These are phyloP conservation scores for Verticillium longisporum DNA, from an alignment of 2,329 filamentous ascomycete genomes.

Conservation along the genomic window DNA sequence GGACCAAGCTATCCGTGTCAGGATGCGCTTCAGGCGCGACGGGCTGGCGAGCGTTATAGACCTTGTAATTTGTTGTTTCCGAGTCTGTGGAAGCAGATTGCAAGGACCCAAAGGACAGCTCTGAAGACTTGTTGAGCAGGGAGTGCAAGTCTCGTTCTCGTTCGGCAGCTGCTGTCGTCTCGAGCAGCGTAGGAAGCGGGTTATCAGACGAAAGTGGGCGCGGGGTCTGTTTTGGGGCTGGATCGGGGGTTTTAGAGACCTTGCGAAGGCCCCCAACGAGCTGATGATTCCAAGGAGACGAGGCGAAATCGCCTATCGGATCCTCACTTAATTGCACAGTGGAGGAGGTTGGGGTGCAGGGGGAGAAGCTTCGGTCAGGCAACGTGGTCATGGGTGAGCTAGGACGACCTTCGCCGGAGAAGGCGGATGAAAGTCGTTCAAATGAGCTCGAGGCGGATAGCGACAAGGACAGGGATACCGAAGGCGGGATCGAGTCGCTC, in stretches of 20 bases:
- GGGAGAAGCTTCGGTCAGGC: constrained; percentile 34
- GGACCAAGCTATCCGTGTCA: constrained; percentile 31
- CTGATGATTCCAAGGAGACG: constrained; percentile 45
- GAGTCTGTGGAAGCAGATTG: constrained; percentile 30
- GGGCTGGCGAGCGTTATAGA: constrained; percentile 41
- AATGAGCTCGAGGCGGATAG: constrained; percentile 42
- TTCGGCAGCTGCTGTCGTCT: constrained; percentile 8
- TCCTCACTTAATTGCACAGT: constrained; percentile 27
- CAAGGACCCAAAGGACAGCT: constrained; percentile 17
- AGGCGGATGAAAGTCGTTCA: constrained; percentile 39
- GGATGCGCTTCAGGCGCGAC: constrained; percentile 25
- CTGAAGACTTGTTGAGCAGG: constrained; percentile 12
- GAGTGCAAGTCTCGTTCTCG: background rate
- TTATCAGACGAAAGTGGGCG: constrained; percentile 8
- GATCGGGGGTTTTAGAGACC: constrained; percentile 38
- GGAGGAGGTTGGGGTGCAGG: constrained; percentile 24
- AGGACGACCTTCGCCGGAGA: constrained; percentile 38
- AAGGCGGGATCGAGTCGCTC: constrained; percentile 1
- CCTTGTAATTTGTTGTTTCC: constrained; percentile 48
- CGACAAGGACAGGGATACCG: constrained; percentile 33
- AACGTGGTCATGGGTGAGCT: constrained; percentile 43
- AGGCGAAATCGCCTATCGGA: constrained; percentile 16
- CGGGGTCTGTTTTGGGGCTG: constrained; percentile 7
- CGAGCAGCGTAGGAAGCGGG: constrained; percentile 18
- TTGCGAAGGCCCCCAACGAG: constrained; percentile 49